Evolutionary conservation across 352 stramenopile species (phyloP).

Genomic region (Aphanomyces invadans): DNA sequence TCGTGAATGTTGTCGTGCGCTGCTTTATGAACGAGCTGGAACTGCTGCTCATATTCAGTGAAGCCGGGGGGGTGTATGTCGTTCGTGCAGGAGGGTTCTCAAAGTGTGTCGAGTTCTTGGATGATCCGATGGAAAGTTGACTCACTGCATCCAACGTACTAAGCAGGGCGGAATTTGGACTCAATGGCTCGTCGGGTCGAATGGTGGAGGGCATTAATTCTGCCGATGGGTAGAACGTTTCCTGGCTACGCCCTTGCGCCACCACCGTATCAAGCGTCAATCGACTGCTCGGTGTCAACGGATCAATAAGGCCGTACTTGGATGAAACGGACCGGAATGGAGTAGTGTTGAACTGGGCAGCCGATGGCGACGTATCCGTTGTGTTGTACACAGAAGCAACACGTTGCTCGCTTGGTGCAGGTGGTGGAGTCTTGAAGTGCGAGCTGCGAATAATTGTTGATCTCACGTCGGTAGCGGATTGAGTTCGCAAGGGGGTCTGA

Average conservation of each 20-base stretch:
- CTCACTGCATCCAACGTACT: constrained; percentile 24
- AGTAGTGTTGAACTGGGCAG: neutral
- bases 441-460: neutral
- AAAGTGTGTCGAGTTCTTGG: constrained; percentile 7
- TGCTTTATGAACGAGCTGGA: neutral
- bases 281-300: constrained; percentile 19
- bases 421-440: constrained; percentile 23
- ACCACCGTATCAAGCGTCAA: constrained; percentile 10
- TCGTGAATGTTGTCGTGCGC: constrained; percentile 19
- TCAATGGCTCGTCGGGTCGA: constrained; percentile 16
- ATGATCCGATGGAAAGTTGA: constrained; percentile 8
- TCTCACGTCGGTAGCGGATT: neutral
- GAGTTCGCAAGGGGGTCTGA: constrained; percentile 6
- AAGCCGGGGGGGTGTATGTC: neutral
- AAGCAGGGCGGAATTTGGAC: constrained; percentile 18
- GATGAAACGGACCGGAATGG: neutral
- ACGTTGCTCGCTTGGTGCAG: neutral
- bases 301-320: constrained; percentile 13
- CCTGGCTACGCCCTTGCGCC: neutral
- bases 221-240: constrained; percentile 1
- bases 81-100: neutral
- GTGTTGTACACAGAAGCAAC: neutral
- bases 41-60: constrained; percentile 2
- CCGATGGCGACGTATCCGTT: neutral
- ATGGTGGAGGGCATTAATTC: neutral